phyloP scores from a whole-genome alignment of 169 alveolate species.

The Babesia microti region DNA sequence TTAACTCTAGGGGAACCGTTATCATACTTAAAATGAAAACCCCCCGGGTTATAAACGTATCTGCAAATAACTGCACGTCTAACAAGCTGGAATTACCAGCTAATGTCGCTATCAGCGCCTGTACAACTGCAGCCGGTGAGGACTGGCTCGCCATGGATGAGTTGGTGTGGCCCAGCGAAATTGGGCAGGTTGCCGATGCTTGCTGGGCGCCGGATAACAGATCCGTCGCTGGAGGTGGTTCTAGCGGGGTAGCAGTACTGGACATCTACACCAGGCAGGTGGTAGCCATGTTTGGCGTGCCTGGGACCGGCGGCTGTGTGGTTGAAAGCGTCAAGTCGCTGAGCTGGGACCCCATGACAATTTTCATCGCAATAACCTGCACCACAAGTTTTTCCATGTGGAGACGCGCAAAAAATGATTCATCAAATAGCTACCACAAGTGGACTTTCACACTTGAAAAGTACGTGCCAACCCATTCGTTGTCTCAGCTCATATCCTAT shows the following conservation, averaged over 20 bases:
- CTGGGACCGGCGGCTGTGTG: constrained; percentile 36
- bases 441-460: constrained; percentile 46
- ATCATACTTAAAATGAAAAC: constrained; percentile 19
- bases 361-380: constrained; percentile 37
- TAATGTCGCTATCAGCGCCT: constrained; percentile 5
- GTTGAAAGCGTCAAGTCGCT: constrained; percentile 42
- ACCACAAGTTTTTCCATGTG: constrained; percentile 24
- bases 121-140: constrained; percentile 26
- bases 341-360: constrained; percentile 52
- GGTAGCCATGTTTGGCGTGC: constrained; percentile 25
- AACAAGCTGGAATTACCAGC: not conserved
- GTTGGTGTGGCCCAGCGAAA: constrained; percentile 25
- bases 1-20: constrained; percentile 42
- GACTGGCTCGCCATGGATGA: constrained; percentile 23
- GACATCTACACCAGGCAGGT: constrained; percentile 42
- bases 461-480: too few relatives aligned
- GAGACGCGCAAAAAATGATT: constrained; percentile 42
- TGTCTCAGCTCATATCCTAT: too few relatives aligned
- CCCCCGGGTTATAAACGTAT: constrained; percentile 17
- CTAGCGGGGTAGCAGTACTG: constrained; percentile 46
- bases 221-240: constrained; percentile 49
- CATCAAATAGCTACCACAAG: constrained; percentile 25
- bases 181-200: constrained; percentile 45
- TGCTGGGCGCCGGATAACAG: constrained; percentile 57
- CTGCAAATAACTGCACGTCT: not conserved